These are phyloP conservation scores for Butyriboletus loyo DNA, from an alignment of 768 basidiomycete genomes.

Conservation along the genomic window DNA sequence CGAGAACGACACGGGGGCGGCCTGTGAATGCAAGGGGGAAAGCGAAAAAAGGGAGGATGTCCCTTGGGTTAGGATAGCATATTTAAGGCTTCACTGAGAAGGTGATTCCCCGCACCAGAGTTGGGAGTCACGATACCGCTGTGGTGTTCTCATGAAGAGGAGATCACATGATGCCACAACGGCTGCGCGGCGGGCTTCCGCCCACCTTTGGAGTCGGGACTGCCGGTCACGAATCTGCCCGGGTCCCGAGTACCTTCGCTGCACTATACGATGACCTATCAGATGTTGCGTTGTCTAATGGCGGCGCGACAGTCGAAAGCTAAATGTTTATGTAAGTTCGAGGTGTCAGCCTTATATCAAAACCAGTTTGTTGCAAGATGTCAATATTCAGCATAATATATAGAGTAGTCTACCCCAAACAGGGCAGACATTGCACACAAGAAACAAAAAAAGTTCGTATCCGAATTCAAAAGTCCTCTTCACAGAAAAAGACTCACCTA, in stretches of 20 bases:
- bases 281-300: neutral
- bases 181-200: neutral
- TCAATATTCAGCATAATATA: too few species aligned
- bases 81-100: constrained; percentile 5
- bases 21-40: neutral
- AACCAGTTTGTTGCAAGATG: too few species aligned
- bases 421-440: too few species aligned
- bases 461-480: neutral
- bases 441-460: too few species aligned
- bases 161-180: neutral
- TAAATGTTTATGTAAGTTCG: too few species aligned
- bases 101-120: neutral
- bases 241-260: too few species aligned
- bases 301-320: too few species aligned
- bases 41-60: neutral
- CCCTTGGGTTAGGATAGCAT: neutral
- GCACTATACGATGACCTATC: neutral
- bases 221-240: neutral
- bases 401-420: too few species aligned
- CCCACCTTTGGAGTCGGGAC: neutral
- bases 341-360: too few species aligned
- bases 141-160: neutral
- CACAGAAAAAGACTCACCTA: neutral
- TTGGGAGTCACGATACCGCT: neutral
- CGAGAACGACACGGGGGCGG: neutral